Base-by-base conservation (phyloP, 768 basidiomycete species). In the Agaricus subrufescens region DNA sequence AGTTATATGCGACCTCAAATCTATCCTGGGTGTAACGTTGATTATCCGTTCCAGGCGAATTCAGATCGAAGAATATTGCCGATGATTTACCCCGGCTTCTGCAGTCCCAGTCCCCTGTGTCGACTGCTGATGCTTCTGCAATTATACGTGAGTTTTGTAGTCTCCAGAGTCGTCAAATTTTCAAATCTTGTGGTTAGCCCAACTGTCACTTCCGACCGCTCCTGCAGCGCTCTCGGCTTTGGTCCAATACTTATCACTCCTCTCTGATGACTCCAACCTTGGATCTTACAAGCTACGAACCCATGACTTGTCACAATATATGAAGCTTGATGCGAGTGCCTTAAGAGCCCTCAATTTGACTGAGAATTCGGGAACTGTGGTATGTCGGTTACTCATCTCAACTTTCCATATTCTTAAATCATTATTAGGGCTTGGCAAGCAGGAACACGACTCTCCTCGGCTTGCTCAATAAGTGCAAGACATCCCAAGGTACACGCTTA, bases 291-390 rank as follows among this genome's bases (percentile, higher is more conserved):
- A 79, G 12, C 78, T 99, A 11, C 81, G 80, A 39, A 90, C 88
- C 0, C 95, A 99, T 65, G 94, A 98, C 66, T 76, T 99, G 0
- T 84, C 89, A 1, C 94, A 91, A 65, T 98, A 88, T 70, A 97
- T 99, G 94, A 87, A 87, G 56, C 81, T 98, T 8, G 97, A 99
- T 67, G 93, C 97, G 1, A 96, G 94, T 59, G 96, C 97, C 0
- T 74, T 98, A 15, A 82, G 89, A 50, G 97, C 97, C 1, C 73
- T 99, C 26, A 92, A 93, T 64, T 73, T 98, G 14, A 83, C 89
- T 27, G 92, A 94, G 53, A 75, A 81, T 26, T 81, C 85, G 2
- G 82, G 83, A 25, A 84, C 84, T 63, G 65, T 67, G 64, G 79
- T 83, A 63, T 50, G 70, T 67, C 3, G 34, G 31, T 43, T 45